Conservation (phyloP, 2,329 filamentous ascomycete species). For the Xylariales sp. region DNA sequence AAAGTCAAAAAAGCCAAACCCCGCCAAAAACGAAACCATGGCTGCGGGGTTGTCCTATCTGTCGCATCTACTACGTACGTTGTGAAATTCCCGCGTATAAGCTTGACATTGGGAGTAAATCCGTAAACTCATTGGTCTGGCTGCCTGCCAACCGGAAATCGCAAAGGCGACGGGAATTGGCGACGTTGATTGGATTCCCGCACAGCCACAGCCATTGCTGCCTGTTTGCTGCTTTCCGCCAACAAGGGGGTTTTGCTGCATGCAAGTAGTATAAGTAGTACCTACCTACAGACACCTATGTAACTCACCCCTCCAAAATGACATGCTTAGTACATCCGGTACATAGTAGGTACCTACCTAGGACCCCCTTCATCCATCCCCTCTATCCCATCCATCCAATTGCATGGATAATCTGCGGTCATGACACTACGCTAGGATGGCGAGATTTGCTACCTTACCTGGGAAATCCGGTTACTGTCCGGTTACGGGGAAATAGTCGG, state of each 20-base stretch:
- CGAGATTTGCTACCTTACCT: constrained; percentile 14
- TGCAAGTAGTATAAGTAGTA: too few species aligned
- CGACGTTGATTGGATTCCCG: constrained; percentile 30
- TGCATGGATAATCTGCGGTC: too few species aligned
- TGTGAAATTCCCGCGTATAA: constrained; percentile 15
- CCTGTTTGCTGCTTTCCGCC: constrained; percentile 25
- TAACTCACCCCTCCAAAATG: background rate
- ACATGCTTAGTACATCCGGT: background rate
- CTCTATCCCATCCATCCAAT: too few species aligned
- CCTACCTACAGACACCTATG: too few species aligned
- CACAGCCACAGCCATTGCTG: constrained; percentile 34
- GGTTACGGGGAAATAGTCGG: constrained; percentile 8
- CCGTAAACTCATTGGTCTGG: constrained; percentile 1
- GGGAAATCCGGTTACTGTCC: background rate
- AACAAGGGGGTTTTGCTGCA: constrained; percentile 1
- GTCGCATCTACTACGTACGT: background rate
- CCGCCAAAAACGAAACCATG: constrained; percentile 21
- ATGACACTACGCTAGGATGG: background rate
- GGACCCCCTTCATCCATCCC: too few species aligned
- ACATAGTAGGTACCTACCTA: background rate
- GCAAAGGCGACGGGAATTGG: constrained; percentile 25
- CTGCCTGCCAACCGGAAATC: constrained; percentile 23
- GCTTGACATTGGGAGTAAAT: constrained; percentile 23
- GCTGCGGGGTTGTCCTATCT: constrained; percentile 31
- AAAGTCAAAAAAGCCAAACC: constrained; percentile 19